Evolutionary conservation across 306 rosid species (phyloP), one percentile per base, ranked within the genome.

Genomic region (Malus orientalis): DNA sequence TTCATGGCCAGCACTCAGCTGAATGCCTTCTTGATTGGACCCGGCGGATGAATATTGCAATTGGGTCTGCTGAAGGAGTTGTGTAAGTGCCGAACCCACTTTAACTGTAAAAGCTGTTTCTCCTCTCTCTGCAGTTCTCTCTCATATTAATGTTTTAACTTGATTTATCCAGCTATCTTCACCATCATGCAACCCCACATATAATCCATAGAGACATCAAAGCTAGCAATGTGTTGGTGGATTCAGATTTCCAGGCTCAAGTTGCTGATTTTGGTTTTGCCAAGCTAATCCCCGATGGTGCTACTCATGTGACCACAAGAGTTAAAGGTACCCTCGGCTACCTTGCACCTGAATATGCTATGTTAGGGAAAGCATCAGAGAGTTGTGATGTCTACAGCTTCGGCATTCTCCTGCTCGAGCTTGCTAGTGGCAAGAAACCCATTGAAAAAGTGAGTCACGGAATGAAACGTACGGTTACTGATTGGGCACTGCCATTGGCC

Each of bases 241-340:
- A 95, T 86, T 84, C 87, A 3, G 87, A 92, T 33, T 95, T 90
- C 70, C 87, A 91, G 74, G 93, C 97, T 38, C 92, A 71, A 63
- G 99, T 92, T 63, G 99, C 97, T 68, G 99, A 91, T 86, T 95
- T 95, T 60, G 99, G 99, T 78, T 95, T 95, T 49, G 97, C 99
- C 8, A 92, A 84, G 87, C 88, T 95, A 83, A 92, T 95, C 82
- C 99, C 99, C 3, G 97, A 95, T 20, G 99, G 97, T 5, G 97
- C 96, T 19, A 92, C 97, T 2, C 97, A 95, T 77, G 97, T 95
- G 81, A 95, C 99, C 11, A 95, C 99, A 20, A 82, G 96, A 87
- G 99, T 95, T 69, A 92, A 92, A 90, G 99, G 97, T 65, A 95
- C 99, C 73, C 97, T 95, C 0, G 99, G 99, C 74, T 95, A 95